These are phyloP conservation scores for Gynostemma pentaphyllum DNA, from an alignment of 306 rosid genomes.

Conservation along the genomic window DNA sequence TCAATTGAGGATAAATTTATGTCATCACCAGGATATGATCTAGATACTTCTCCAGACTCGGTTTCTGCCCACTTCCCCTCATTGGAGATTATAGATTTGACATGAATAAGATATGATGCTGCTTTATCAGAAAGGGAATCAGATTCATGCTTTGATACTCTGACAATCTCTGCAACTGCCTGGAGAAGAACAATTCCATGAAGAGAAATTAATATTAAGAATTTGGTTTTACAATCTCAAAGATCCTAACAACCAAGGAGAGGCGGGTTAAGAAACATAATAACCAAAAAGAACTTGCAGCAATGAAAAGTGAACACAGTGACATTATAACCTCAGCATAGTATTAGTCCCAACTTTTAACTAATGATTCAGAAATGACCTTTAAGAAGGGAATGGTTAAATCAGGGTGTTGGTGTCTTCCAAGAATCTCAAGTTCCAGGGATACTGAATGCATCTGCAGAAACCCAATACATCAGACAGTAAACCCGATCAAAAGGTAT, in stretches of 20 bases:
- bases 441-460: constrained; percentile 78
- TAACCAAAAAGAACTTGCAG: background rate
- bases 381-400: constrained; percentile 70
- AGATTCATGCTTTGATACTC: constrained; percentile 74
- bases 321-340: background rate
- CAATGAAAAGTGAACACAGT: background rate
- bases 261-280: background rate
- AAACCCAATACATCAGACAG: constrained; percentile 19
- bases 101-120: constrained; percentile 46
- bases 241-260: background rate
- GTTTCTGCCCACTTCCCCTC: constrained; percentile 19
- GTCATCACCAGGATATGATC: constrained; percentile 5
- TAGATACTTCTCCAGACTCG: constrained; percentile 25
- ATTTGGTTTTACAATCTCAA: background rate
- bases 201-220: constrained; percentile 5
- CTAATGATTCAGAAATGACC: constrained; percentile 30
- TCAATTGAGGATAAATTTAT: constrained; percentile 12
- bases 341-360: too few species aligned
- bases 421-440: constrained; percentile 85
- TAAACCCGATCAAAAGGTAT: background rate
- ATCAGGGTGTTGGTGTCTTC: constrained; percentile 86
- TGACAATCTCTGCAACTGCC: constrained; percentile 79
- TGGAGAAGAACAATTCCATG: constrained; percentile 17
- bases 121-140: constrained; percentile 47
- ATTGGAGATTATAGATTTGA: constrained; percentile 34